These are phyloP conservation scores for Bertia moriformis DNA, from an alignment of 2,329 filamentous ascomycete species.

Conservation along the genomic window DNA sequence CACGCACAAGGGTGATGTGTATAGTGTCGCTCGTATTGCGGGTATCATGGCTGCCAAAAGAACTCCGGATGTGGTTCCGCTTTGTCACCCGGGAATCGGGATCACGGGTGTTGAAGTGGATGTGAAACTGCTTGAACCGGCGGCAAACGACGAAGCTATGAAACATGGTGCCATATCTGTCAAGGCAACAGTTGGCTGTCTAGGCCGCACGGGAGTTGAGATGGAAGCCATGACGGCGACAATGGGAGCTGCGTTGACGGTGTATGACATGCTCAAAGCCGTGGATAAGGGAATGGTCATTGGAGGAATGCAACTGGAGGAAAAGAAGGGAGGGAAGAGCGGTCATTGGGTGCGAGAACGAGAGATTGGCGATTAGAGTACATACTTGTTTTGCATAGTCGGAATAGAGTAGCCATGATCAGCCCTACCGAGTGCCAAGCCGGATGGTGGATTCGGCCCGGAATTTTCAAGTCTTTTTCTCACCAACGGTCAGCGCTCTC, in stretches of 20 bases:
- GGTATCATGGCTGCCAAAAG: slow-evolving; percentile 51
- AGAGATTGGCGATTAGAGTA: neutral
- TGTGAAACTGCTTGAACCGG: slow-evolving; percentile 13
- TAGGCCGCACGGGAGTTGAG: slow-evolving; percentile 48
- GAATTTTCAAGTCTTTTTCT: too few species aligned
- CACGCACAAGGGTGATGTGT: slow-evolving; percentile 46
- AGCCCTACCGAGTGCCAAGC: too few species aligned
- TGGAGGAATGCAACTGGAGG: slow-evolving; percentile 27
- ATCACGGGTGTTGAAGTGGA: slow-evolving; percentile 39
- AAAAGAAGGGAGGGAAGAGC: slow-evolving; percentile 44
- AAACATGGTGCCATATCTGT: slow-evolving; percentile 31
- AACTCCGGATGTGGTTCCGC: slow-evolving; percentile 39
- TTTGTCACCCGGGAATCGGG: slow-evolving; percentile 40
- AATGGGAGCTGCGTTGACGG: slow-evolving; percentile 37
- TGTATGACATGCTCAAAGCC: slow-evolving; percentile 54
- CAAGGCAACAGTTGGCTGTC: slow-evolving; percentile 34
- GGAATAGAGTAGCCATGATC: too few species aligned
- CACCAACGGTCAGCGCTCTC: too few species aligned
- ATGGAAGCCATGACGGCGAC: slow-evolving; percentile 51
- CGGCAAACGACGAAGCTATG: slow-evolving; percentile 2
- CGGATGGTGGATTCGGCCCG: too few species aligned
- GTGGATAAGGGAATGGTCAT: slow-evolving; percentile 45
- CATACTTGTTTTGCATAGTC: too few species aligned
- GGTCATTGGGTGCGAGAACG: slow-evolving; percentile 31
- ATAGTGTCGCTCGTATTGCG: slow-evolving; percentile 44